Base-by-base conservation (phyloP, 2,329 filamentous ascomycete genomes). In the Knufia fluminis region DNA sequence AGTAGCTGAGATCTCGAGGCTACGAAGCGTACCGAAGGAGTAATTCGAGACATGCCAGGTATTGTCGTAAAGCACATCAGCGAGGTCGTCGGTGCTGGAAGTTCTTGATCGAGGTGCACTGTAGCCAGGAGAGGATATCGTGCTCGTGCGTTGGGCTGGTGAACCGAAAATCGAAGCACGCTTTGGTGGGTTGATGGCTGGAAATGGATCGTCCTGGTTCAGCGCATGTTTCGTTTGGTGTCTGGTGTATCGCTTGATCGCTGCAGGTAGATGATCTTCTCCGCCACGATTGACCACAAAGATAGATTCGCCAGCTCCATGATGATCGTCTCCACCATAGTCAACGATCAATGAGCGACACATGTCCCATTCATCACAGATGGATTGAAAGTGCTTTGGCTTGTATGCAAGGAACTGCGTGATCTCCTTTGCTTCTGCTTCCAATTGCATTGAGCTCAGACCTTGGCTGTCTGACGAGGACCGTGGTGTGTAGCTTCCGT, bases 351-450 rank as follows among this genome's bases (percentile, higher is more conserved):
- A 71, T 54, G 73, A 81, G 52, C 89, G 79, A 47, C 81, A 81
- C 90, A 97, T 97, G 61, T 97, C 86, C 91, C 92, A 97, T 2
- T 85, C 85, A 51, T 85, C 71, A 61, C 86, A 97, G 1, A 80
- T 72, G 59, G 82, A 83, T 19, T 83, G 80, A 64, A 94, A 94
- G 58, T 94, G 79, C 35, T 79, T 77, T 3, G 91, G 90, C 57
- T 79, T 82, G 58, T 84, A 80, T 0, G 71, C 72, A 16, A 94
- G 65, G 57, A 85, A 94, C 36, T 75, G 78, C 58, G 94, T 85
- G 48, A 95, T 88, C 64, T 94, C 87, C 43, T 77, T 76, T 1
- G 87, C 88, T 64, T 95, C 89, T 1, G 85, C 82, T 32, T 73
- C 66, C 54, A 90, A 71, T 62, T 94, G 86, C 16, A 81, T 78